Conservation (phyloP, 2,329 filamentous ascomycete genomes). For the Paracoccidioides lutzii region DNA sequence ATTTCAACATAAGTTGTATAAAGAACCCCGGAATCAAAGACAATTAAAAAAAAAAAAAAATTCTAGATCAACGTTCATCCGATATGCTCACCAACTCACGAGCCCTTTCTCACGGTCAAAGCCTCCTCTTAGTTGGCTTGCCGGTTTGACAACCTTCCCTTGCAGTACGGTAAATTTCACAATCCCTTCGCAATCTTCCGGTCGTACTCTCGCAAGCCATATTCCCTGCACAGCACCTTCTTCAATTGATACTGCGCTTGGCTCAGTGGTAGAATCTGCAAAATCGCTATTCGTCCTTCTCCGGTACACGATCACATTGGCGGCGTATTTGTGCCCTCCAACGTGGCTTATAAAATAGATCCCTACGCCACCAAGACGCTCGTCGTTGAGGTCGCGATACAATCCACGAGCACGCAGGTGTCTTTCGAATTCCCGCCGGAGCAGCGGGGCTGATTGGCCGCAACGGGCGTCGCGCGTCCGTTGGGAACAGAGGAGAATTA, state of each 20-base stretch:
- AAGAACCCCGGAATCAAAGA: not conserved
- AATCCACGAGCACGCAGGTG: constrained; percentile 75
- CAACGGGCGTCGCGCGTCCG: constrained; percentile 89
- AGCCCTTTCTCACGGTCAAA: constrained; percentile 73
- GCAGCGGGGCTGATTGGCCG: constrained; percentile 79
- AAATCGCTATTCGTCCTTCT: constrained; percentile 29
- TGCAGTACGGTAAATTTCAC: constrained; percentile 79
- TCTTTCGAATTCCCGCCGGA: constrained; percentile 79
- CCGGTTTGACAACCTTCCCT: constrained; percentile 87
- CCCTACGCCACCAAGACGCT: constrained; percentile 78
- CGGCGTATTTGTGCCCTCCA: constrained; percentile 90
- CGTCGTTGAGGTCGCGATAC: constrained; percentile 76
- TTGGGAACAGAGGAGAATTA: constrained; percentile 90
- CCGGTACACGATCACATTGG: constrained; percentile 88
- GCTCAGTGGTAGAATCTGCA: constrained; percentile 9
- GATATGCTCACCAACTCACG: constrained; percentile 61
- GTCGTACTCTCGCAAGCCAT: constrained; percentile 73
- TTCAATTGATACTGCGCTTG: constrained; percentile 22
- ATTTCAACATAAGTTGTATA: not conserved
- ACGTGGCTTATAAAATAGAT: constrained; percentile 96
- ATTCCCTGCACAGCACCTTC: constrained; percentile 73
- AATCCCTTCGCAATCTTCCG: constrained; percentile 87
- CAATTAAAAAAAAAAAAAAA: not conserved
- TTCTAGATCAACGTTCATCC: not conserved
- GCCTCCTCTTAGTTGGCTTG: constrained; percentile 70